Conservation (phyloP, 306 rosid genomes). For the Herpetospermum pedunculosum region DNA sequence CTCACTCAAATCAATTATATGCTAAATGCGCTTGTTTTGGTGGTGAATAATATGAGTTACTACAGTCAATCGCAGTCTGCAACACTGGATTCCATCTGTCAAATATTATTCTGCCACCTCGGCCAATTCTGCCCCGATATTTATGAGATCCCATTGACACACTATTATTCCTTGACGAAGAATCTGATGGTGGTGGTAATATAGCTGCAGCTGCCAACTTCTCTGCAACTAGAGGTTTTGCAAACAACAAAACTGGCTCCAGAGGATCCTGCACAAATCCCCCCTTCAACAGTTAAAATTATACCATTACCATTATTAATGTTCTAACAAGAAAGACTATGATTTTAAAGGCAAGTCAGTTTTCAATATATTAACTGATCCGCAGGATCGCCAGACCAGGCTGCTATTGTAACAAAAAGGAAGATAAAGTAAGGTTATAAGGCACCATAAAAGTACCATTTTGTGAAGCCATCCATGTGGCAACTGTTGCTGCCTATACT, state of each 20-base stretch:
- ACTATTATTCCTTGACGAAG: constrained; percentile 39
- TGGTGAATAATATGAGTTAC: constrained; percentile 67
- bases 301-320: neutral
- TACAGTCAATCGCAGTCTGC: constrained; percentile 75
- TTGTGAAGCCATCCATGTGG: constrained; percentile 93
- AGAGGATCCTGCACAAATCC: constrained; percentile 68
- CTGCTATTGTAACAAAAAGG: neutral
- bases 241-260: constrained; percentile 82
- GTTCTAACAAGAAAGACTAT: neutral
- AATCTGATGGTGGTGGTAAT: constrained; percentile 54
- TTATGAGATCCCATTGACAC: constrained; percentile 42
- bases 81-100: constrained; percentile 82
- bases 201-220: constrained; percentile 82
- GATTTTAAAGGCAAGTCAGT: neutral
- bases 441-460: constrained; percentile 37
- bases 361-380: neutral
- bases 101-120: constrained; percentile 89
- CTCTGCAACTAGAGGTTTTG: constrained; percentile 80
- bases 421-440: neutral
- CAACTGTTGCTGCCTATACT: constrained; percentile 50
- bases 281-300: constrained; percentile 15
- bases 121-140: constrained; percentile 77
- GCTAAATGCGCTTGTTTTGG: constrained; percentile 59
- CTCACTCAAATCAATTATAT: constrained; percentile 38
- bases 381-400: neutral